Evolutionary conservation across 306 rosid genomes (phyloP), one percentile per base, ranked within the genome.

Genomic region (Parietaria judaica): DNA sequence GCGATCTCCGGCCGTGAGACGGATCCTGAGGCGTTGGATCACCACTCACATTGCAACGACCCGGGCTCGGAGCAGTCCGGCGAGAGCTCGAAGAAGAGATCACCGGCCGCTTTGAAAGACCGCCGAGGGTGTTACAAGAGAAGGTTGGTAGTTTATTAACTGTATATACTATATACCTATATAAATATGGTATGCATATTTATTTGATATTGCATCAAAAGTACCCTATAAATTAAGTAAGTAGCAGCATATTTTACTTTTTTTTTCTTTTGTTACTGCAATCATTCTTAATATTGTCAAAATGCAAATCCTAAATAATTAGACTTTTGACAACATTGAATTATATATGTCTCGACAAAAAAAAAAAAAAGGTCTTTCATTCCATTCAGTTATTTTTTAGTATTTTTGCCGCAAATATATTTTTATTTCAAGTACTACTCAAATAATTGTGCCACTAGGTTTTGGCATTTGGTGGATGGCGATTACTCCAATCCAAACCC

Each of bases 81-180:
- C 70, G 41, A 16, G 4, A 48, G 47, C 36, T 77, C 83, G 61
- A 57, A 16, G 58, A 79, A 79, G 78, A 72, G 74, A 51, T 52
- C 68, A 35, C 53, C 65, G 5, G 15, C 72, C n/a, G 53, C 31
- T 17, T 5, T 67, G 1, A 85, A 76, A 71, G 77, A 80, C 72
- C 80, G 81, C 36, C 76, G 87, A 75, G 95, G 91, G 3, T 75
- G 87, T 64, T 85, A 85, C 66, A 85, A 85, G 76, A 68, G 91
- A 78, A 91, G 96, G 97, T 90, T 51, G 50, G 17, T 8, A 9
- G 9, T 65, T 11, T 31, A 12, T 4, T 44, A 8, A 16, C 36
- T 36, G 11, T 45, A 4, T 34, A 2, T 31, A 16, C 4, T 8
- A 23, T 55, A 23, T 23, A 2, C 31, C 1, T 23, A 23, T 23